Evolutionary conservation across 768 basidiomycete species (phyloP), one percentile per base, ranked within the genome.

Genomic region (Boletus subcaerulescens): DNA sequence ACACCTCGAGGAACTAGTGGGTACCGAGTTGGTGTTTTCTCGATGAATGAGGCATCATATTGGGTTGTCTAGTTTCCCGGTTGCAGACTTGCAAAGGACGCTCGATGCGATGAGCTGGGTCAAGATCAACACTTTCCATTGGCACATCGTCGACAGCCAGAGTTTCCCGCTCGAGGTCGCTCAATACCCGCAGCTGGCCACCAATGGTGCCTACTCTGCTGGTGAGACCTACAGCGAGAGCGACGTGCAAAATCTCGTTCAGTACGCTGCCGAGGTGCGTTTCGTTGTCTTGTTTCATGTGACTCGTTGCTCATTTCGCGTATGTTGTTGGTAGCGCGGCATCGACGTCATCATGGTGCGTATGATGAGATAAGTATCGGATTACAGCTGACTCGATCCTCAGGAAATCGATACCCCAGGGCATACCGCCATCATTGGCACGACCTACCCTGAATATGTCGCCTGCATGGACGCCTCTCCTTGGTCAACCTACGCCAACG

Each of bases 321-420:
- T 29, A 9, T 29, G 29, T 29, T 8, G 7, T 29, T 51, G 11
- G 2, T 48, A 85, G 86, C 79, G 80, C 31, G 91, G 90, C 8
- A 85, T 93, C 29, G 88, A 91, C 47, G 81, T 91, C 4, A 61
- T 91, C 20, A 35, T 84, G 60, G 79, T 80, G 32, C 13, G 68
- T 56, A 38, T n/a, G 1, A 7, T 29, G 5, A 7, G 5, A 39
- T 26, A 5, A 10, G 0, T 3, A 26, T 36, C 1, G 5, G 26
- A 10, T 29, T 8, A 3, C 3, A 9, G 13, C n/a, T 59, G 33
- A 55, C 36, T 29, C 29, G 29, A 8, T 5, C 33, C 15, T n/a
- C 52, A 85, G 82, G 91, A 93, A 74, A 80, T 93, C 49, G 93
- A 93, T 65, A 88, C 81, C 2, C 92, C 92, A 1, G 92, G 91